Base-by-base conservation (phyloP, 2,329 filamentous ascomycete genomes). In the Hymenotorrendiella dingleyae region DNA sequence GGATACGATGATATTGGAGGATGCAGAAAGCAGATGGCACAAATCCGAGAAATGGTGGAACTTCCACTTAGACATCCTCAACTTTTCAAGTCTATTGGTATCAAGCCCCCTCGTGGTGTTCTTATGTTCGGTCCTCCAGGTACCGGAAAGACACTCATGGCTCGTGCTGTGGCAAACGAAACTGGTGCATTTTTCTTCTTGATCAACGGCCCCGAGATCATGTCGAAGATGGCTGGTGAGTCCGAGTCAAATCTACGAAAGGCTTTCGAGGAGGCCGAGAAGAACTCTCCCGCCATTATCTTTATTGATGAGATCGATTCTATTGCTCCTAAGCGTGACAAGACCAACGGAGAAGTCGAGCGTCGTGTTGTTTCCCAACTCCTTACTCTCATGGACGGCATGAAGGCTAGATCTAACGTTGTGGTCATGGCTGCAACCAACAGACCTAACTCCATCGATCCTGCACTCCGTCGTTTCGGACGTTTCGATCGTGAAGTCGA, bases 201-300 rank as follows among this genome's bases (percentile, higher is more conserved):
- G 52, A 97, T 98, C 79, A 97, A 97, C 70, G 91, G 93, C 53
- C 93, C 93, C 40, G 93, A 97, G 67, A 97, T 98, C 73, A 97
- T 98, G 93, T 96, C 91, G 46, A 97, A 97, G 80, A 97, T 97
- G 93, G 93, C 93, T 47, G 93, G 93, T 79, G 93, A 98, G 70
- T 97, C 93, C 46, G 93, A 97, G 68, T 97, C 91, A 47, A 97
- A 97, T 67, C 70, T 98, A 55, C 85, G 93, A 60, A 97, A 97
- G 72, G 93, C 93, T n/a, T 98, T 98, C 60, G 93, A 97, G 67
- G 93, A 97, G 73, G 93, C 93, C 32, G 91, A 97, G 75, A 97
- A 97, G 82, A 97, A 97, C 73, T 95, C 91, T 0, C 93, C 93
- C 11, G 90, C 93, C 45, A 97, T 98, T 66, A 97, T 98, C 70